phyloP scores from a whole-genome alignment of 306 rosid genomes.

The Cucurbita argyrosperma region DNA sequence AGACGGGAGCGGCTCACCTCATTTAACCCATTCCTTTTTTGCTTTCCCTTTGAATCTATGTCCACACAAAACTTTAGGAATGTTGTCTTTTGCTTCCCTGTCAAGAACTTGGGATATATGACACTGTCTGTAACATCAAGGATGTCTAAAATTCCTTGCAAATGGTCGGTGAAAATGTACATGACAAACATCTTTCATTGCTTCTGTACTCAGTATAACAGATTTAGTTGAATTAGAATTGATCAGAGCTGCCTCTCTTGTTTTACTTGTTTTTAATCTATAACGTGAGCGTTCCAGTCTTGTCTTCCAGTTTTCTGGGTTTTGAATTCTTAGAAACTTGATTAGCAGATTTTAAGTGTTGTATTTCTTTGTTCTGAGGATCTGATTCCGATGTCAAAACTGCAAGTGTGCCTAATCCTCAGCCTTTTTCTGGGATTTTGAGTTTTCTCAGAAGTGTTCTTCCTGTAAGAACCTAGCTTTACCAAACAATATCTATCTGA shows the following conservation, averaged over 20 bases:
- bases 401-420: not conserved
- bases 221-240: not conserved
- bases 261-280: not conserved
- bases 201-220: not conserved
- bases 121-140: not conserved
- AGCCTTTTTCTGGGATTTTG: not conserved
- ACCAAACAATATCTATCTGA: not conserved
- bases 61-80: not conserved
- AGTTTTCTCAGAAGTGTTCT: not conserved
- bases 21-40: not conserved
- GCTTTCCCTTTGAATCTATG: not conserved
- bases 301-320: not conserved
- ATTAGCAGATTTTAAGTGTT: not conserved
- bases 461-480: not conserved
- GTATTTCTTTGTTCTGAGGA: not conserved
- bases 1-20: not conserved
- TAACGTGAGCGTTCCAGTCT: not conserved
- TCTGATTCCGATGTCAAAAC: not conserved
- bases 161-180: not conserved
- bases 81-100: not conserved
- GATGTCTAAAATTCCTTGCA: not conserved
- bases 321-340: not conserved
- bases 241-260: not conserved
- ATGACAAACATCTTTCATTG: not conserved
- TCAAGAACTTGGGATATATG: not conserved